Conservation (phyloP, 768 basidiomycete species). For the Lanmaoa rubissima region DNA sequence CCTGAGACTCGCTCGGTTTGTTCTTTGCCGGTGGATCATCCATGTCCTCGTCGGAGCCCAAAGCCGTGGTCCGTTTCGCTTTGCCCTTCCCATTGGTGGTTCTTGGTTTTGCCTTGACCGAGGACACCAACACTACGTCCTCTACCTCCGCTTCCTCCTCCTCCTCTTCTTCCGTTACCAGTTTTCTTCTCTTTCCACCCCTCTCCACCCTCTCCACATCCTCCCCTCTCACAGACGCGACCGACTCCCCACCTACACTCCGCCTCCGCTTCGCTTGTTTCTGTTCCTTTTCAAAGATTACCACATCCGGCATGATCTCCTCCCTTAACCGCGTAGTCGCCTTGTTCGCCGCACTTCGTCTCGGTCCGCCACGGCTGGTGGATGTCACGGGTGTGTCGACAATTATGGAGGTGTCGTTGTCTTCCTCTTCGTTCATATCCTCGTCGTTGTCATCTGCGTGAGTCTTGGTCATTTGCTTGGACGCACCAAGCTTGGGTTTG, state of each 20-base stretch:
- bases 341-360: constrained; percentile 55
- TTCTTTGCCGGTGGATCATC: background rate
- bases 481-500: constrained; percentile 1
- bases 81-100: constrained; percentile 7
- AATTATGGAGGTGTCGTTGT: constrained; percentile 9
- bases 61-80: background rate
- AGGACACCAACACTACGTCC: constrained; percentile 12
- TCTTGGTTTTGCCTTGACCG: constrained; percentile 15
- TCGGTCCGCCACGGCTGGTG: constrained; percentile 19
- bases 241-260: constrained; percentile 32
- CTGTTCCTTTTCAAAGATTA: constrained; percentile 67
- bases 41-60: constrained; percentile 6
- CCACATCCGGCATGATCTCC: constrained; percentile 74
- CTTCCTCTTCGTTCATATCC: background rate
- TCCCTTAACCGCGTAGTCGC: constrained; percentile 45
- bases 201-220: constrained; percentile 22
- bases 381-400: constrained; percentile 11
- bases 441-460: background rate
- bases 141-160: constrained; percentile 28
- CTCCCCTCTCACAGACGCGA: background rate
- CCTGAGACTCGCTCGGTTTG: constrained; percentile 1
- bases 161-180: constrained; percentile 16
- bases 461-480: background rate
- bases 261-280: constrained; percentile 37
- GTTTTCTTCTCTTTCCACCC: constrained; percentile 18